These are phyloP conservation scores for Diaporthe sp. DNA, from an alignment of 2,329 filamentous ascomycete genomes.

Conservation along the genomic window DNA sequence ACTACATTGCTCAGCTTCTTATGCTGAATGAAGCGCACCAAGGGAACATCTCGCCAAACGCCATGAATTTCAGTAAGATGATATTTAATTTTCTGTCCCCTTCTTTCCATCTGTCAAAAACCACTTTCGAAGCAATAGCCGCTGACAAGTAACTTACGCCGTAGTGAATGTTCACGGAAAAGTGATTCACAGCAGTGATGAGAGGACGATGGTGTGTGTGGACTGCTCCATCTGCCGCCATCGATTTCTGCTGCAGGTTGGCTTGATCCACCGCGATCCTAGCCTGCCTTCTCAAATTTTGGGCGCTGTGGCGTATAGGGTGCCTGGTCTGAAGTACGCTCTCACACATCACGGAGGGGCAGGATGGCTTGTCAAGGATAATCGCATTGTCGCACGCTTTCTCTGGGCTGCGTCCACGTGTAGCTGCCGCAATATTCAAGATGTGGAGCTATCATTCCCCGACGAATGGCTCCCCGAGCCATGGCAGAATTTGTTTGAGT, in stretches of 20 bases:
- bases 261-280: conserved; percentile 23
- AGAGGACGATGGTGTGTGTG: conserved; percentile 8
- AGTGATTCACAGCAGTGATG: not conserved
- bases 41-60: not conserved
- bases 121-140: not conserved
- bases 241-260: conserved; percentile 30
- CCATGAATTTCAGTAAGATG: not conserved
- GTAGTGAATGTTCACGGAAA: not conserved
- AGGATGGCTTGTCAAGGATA: conserved; percentile 30
- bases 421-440: conserved; percentile 36
- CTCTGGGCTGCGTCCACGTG: conserved; percentile 37
- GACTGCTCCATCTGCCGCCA: conserved; percentile 2
- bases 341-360: conserved; percentile 14
- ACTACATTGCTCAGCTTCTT: not conserved
- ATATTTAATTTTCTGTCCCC: not conserved
- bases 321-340: not conserved
- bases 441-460: conserved; percentile 25
- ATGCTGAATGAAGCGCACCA: not conserved
- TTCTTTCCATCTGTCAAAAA: too few species aligned
- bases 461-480: conserved; percentile 4
- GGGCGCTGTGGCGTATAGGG: not conserved
- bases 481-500: not conserved
- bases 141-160: not conserved
- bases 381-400: conserved; percentile 32
- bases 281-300: not conserved